A percentile compares a stretch with the other conserved stretches of the same genome.
phyloP scores from a whole-genome alignment of 2,329 filamentous ascomycete species.

The Aureobasidium subglaciale region DNA sequence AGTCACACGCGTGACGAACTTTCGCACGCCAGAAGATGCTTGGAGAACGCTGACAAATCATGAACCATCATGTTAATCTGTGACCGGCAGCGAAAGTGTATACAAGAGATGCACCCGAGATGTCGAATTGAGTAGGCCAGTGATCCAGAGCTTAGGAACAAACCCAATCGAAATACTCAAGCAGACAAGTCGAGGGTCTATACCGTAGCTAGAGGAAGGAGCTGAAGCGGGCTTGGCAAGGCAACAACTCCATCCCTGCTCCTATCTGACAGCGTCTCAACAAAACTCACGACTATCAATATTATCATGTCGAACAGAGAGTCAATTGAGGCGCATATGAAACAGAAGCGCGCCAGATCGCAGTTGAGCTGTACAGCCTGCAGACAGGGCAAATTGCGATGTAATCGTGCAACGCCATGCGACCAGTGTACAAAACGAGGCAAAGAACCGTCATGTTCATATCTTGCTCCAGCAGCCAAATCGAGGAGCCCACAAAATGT shows the following conservation, averaged over 20 bases:
- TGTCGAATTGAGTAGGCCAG: no score
- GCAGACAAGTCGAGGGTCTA: background rate
- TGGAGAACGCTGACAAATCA: no score
- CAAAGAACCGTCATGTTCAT: slow-evolving; percentile 26
- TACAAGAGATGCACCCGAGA: no score
- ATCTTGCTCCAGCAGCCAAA: slow-evolving; percentile 27
- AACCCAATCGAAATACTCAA: background rate
- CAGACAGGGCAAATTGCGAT: slow-evolving; percentile 31
- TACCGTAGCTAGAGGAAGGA: background rate
- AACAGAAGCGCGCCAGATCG: slow-evolving; percentile 31
- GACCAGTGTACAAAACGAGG: slow-evolving; percentile 32
- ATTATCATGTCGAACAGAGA: background rate
- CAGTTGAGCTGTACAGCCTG: slow-evolving; percentile 32
- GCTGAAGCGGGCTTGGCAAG: background rate
- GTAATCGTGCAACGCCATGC: slow-evolving; percentile 29
- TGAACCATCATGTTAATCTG: no score
- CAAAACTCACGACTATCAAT: background rate
- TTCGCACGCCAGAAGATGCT: no score
- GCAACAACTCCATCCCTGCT: background rate
- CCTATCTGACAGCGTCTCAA: background rate
- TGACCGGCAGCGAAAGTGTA: no score
- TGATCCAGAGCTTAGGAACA: no score
- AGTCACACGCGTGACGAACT: no score
- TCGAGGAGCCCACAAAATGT: slow-evolving; percentile 29
- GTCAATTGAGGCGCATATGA: slow-evolving; percentile 15